These are phyloP conservation scores for Penicillium psychrosexuale DNA, from an alignment of 2,329 filamentous ascomycete genomes.

Conservation along the genomic window DNA sequence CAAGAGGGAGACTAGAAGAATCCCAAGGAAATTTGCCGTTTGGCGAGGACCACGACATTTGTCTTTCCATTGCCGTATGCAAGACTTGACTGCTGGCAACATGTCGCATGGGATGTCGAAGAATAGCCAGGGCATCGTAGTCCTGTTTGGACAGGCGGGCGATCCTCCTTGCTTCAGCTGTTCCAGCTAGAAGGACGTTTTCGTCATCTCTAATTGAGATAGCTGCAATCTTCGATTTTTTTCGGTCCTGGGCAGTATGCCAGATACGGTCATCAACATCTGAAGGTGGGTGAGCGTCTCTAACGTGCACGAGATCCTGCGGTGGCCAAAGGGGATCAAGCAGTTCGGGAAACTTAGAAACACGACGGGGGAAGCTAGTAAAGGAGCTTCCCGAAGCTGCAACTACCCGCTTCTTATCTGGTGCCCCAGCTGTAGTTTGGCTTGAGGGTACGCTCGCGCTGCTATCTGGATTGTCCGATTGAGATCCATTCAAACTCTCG, in stretches of 20 bases:
- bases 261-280: neutral
- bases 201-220: constrained; percentile 33
- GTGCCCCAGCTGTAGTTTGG: neutral
- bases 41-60: constrained; percentile 26
- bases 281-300: constrained; percentile 39
- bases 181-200: constrained; percentile 31
- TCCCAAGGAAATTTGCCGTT: constrained; percentile 1
- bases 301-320: constrained; percentile 46
- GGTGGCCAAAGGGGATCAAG: constrained; percentile 42
- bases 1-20: constrained; percentile 56
- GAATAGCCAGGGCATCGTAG: constrained; percentile 3
- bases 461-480: neutral
- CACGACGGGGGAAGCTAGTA: constrained; percentile 20
- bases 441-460: neutral
- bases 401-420: constrained; percentile 3
- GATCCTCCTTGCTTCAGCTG: constrained; percentile 9
- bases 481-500: neutral
- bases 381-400: constrained; percentile 4
- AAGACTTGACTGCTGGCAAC: constrained; percentile 30
- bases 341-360: constrained; percentile 30
- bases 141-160: neutral
- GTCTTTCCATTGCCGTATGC: constrained; percentile 28
- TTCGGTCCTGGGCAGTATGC: constrained; percentile 21
- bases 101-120: constrained; percentile 31
- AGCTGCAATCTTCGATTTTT: constrained; percentile 39